A percentile compares a stretch with the other conserved stretches of the same genome.
These are phyloP conservation scores for Sporormia fimetaria DNA, from an alignment of 495 filamentous ascomycete genomes.

Conservation along the genomic window DNA sequence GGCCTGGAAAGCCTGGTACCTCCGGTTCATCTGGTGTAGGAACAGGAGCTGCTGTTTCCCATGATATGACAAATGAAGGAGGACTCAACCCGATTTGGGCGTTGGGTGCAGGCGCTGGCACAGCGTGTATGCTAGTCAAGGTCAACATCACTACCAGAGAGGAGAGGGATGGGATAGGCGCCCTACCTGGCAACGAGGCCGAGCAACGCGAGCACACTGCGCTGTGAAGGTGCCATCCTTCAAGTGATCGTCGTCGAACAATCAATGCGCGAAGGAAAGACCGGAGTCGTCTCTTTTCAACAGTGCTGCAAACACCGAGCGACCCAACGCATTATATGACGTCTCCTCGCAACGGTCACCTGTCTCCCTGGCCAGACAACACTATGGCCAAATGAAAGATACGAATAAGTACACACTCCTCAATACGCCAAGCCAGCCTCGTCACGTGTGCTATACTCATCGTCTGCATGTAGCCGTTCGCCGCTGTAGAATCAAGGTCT, in stretches of 20 bases:
- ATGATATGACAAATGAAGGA: constrained; percentile 6
- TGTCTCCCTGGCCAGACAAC: constrained; percentile 1
- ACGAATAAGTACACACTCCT: constrained; percentile 10
- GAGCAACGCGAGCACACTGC: constrained; percentile 10
- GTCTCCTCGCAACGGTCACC: constrained; percentile 12
- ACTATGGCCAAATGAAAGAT: constrained; percentile 24
- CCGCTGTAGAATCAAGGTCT: constrained; percentile 10
- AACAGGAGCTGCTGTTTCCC: neutral
- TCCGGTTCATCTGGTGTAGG: constrained; percentile 2
- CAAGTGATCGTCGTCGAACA: neutral
- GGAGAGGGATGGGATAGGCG: neutral
- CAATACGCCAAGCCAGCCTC: neutral
- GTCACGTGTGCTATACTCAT: constrained; percentile 15
- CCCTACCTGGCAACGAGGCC: constrained; percentile 15
- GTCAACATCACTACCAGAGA: neutral
- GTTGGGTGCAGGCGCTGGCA: neutral
- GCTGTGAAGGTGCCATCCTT: constrained; percentile 9
- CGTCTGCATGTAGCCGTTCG: constrained; percentile 7
- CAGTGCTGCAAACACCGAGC: constrained; percentile 1
- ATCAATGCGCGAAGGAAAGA: no score
- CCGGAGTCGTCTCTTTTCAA: neutral
- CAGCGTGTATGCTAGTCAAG: neutral
- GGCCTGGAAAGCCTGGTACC: neutral
- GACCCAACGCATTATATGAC: constrained; percentile 19
- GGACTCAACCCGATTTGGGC: neutral